These are phyloP conservation scores for Spergularia bocconei DNA, from an alignment of 148 eudicot species.

Conservation along the genomic window DNA sequence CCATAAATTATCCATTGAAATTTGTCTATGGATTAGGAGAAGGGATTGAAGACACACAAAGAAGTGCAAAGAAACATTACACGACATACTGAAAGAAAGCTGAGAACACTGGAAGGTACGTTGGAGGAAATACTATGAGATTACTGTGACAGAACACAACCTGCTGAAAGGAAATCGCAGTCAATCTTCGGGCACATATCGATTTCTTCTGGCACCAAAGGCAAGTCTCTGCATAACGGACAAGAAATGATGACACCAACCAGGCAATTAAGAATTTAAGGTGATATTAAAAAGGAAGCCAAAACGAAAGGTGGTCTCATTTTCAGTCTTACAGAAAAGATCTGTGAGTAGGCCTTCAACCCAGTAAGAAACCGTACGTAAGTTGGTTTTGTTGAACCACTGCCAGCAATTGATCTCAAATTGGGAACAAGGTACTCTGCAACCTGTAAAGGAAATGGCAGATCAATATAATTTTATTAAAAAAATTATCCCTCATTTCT, in stretches of 20 bases:
- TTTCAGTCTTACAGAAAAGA: slow-evolving; percentile 46
- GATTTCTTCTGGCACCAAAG: slow-evolving; percentile 92
- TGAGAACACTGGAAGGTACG: no score
- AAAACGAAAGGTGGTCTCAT: background rate
- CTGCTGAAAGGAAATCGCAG: background rate
- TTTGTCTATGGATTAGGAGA: no score
- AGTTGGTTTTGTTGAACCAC: slow-evolving; percentile 80
- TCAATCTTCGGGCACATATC: slow-evolving; percentile 73
- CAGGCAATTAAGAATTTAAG: background rate
- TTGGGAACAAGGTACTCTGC: slow-evolving; percentile 88
- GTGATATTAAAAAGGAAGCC: background rate
- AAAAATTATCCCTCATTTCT: background rate
- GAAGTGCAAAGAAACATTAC: no score
- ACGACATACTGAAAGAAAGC: no score
- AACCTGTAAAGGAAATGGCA: slow-evolving; percentile 45
- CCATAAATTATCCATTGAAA: no score
- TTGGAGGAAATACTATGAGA: no score
- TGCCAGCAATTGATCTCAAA: slow-evolving; percentile 63
- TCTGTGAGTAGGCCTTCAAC: slow-evolving; percentile 92
- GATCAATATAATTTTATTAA: background rate
- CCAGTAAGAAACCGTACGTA: slow-evolving; percentile 91
- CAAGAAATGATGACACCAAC: background rate
- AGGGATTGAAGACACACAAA: no score
- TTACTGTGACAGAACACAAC: no score
- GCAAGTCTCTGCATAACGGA: slow-evolving; percentile 60